phyloP scores from a whole-genome alignment of 108 stramenopile species.

The Conticribra weissflogii region DNA sequence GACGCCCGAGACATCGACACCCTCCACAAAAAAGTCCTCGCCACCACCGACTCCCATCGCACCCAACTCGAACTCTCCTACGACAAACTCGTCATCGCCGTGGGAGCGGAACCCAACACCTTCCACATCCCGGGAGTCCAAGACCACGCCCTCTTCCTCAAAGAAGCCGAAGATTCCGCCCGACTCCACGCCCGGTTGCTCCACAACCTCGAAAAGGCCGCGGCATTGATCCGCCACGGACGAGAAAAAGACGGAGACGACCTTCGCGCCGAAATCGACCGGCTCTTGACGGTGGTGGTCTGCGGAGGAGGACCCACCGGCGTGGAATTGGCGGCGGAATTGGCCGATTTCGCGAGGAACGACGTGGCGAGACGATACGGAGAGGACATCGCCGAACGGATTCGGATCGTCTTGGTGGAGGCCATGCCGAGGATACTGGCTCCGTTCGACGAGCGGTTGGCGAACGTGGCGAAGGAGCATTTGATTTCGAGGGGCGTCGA shows the following conservation, averaged over 20 bases:
- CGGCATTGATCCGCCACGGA: constrained; percentile 29
- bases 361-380: constrained; percentile 75
- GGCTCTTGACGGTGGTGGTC: constrained; percentile 77
- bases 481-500: constrained; percentile 29
- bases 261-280: constrained; percentile 44
- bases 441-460: constrained; percentile 58
- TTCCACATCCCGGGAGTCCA: constrained; percentile 66
- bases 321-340: constrained; percentile 73
- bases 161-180: constrained; percentile 76
- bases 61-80: constrained; percentile 50
- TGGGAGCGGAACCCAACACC: constrained; percentile 72
- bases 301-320: constrained; percentile 83
- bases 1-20: constrained; percentile 51
- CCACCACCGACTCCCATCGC: constrained; percentile 41
- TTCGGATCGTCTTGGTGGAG: constrained; percentile 64
- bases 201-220: constrained; percentile 76
- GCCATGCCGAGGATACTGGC: constrained; percentile 65
- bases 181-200: constrained; percentile 63
- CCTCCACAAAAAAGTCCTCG: constrained; percentile 38
- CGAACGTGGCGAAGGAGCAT: constrained; percentile 46
- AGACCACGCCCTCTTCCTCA: constrained; percentile 74
- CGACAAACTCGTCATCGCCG: constrained; percentile 70
- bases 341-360: constrained; percentile 66
- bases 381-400: constrained; percentile 47
- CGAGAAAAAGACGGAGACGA: constrained; percentile 20